Evolutionary conservation across 257 asterid species (phyloP).

Genomic region (Solanum paucissectum): DNA sequence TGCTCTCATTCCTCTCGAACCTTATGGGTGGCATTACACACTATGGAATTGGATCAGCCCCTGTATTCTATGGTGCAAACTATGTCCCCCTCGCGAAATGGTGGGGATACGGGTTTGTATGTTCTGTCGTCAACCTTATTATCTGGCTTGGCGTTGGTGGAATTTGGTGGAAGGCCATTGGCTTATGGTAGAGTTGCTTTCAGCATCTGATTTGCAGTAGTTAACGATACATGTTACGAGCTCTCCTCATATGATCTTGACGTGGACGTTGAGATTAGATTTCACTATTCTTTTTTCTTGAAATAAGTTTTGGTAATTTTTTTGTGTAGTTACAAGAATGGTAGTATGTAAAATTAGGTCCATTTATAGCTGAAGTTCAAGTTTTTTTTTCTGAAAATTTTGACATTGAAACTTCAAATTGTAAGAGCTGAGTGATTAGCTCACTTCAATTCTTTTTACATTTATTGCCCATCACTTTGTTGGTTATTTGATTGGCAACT

Average conservation of each 20-base stretch:
- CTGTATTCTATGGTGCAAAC: slow-evolving; percentile 81
- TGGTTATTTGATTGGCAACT: background rate
- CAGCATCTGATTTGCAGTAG: background rate
- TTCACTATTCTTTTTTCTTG: background rate
- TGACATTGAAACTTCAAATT: background rate
- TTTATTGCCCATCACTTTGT: background rate
- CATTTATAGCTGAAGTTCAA: background rate
- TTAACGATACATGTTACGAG: background rate
- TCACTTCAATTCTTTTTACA: background rate
- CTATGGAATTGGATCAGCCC: slow-evolving; percentile 85
- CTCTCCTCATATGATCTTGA: background rate
- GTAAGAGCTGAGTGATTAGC: background rate
- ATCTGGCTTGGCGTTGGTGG: slow-evolving; percentile 97
- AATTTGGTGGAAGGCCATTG: slow-evolving; percentile 86
- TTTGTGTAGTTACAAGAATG: background rate
- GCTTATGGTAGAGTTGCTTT: slow-evolving; percentile 51
- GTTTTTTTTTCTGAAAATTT: background rate
- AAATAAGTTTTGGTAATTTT: background rate
- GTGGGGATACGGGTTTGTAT: slow-evolving; percentile 90
- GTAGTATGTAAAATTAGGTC: background rate
- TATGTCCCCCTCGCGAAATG: slow-evolving; percentile 72
- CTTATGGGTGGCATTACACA: slow-evolving; percentile 93
- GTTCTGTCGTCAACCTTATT: slow-evolving; percentile 62
- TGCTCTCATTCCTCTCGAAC: slow-evolving; percentile 74
- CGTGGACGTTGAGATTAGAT: background rate